A percentile compares a stretch with the other conserved stretches of the same genome.
Evolutionary conservation across 371 early-diverging fungal species (phyloP).

Genomic region (Saksenaea vasiformis): DNA sequence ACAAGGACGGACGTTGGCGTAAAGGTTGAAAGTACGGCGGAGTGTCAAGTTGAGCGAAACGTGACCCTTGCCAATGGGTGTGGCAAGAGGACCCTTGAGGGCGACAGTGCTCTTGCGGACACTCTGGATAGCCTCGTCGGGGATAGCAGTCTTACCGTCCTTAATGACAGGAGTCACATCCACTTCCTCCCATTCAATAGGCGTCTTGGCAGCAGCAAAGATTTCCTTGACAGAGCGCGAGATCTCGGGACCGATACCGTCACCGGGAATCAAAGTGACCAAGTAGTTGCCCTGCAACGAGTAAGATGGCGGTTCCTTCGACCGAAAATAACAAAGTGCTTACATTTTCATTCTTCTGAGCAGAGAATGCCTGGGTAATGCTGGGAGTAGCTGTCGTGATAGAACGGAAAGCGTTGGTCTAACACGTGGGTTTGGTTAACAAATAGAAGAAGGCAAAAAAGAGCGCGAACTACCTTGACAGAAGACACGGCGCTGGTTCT

Average conservation of each 20-base stretch:
- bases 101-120: constrained; percentile 95
- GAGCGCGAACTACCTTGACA: constrained; percentile 12
- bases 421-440: background rate
- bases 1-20: constrained; percentile 98
- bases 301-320: background rate
- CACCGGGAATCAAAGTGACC: constrained; percentile 97
- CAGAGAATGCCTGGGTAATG: constrained; percentile 65
- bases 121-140: constrained; percentile 87
- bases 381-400: constrained; percentile 59
- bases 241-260: constrained; percentile 99
- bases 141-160: constrained; percentile 93
- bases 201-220: constrained; percentile 91
- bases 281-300: constrained; percentile 69
- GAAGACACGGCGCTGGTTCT: constrained; percentile 15
- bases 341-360: constrained; percentile 69
- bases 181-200: constrained; percentile 96
- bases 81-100: constrained; percentile 96
- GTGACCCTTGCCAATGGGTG: constrained; percentile 98
- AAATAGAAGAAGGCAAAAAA: background rate
- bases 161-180: constrained; percentile 92
- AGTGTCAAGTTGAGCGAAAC: constrained; percentile 98
- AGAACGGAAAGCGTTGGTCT: constrained; percentile 48
- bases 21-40: constrained; percentile 95
- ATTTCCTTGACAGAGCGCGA: constrained; percentile 91
- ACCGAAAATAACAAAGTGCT: constrained; percentile 7